Evolutionary conservation across 2,329 filamentous ascomycete species (phyloP).

Genomic region (Paraphoma sp.): DNA sequence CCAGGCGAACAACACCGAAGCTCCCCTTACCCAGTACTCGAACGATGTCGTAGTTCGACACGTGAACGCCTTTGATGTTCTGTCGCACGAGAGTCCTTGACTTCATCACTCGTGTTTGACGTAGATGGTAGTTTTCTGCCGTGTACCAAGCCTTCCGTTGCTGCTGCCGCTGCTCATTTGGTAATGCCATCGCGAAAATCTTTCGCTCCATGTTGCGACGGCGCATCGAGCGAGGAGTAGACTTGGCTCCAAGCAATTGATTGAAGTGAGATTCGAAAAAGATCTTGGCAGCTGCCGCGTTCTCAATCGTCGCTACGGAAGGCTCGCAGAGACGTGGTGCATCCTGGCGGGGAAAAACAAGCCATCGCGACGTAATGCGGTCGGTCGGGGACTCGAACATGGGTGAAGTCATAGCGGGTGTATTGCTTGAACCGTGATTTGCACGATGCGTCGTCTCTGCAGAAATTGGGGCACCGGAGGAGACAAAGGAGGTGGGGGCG

Average conservation of each 20-base stretch:
- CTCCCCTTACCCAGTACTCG: constrained; percentile 90
- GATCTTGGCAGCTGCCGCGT: constrained; percentile 79
- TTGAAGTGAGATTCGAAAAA: constrained; percentile 87
- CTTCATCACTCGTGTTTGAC: constrained; percentile 75
- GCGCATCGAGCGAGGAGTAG: constrained; percentile 67
- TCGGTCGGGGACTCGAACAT: constrained; percentile 19
- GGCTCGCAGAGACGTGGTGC: constrained; percentile 39
- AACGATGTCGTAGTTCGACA: constrained; percentile 77
- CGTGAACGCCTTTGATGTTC: constrained; percentile 57
- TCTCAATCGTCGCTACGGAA: constrained; percentile 73
- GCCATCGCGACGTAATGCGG: constrained; percentile 27
- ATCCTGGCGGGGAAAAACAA: constrained; percentile 44
- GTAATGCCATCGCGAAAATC: constrained; percentile 64
- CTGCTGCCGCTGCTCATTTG: constrained; percentile 61
- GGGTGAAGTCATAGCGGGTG: constrained; percentile 19
- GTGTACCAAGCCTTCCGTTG: constrained; percentile 66
- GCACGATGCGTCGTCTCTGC: constrained; percentile 33
- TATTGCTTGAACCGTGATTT: constrained; percentile 19
- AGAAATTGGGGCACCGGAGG: constrained; percentile 39
- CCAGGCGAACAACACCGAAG: constrained; percentile 89
- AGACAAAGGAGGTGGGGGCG: constrained; percentile 43
- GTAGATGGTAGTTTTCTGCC: constrained; percentile 76
- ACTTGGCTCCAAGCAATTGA: constrained; percentile 62
- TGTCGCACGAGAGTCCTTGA: constrained; percentile 61
- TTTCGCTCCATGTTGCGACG: constrained; percentile 68